These are phyloP conservation scores for Saccharomycopsis guyanensis DNA, from an alignment of 805 yeast genomes.

Conservation along the genomic window DNA sequence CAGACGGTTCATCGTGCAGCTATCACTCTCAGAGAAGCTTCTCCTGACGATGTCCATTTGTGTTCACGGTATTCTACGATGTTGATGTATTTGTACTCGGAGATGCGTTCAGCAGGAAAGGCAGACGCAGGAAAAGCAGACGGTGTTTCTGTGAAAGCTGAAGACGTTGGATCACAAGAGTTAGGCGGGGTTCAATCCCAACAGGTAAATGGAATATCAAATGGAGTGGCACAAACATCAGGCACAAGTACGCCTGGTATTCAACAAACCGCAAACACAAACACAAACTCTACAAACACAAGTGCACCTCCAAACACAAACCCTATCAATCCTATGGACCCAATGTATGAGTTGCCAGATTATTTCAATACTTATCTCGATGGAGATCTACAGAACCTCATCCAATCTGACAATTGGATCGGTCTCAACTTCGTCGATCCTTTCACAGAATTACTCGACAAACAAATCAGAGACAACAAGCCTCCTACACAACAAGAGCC, in stretches of 20 bases:
- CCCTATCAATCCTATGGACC: neutral
- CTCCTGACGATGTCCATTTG: slow-evolving; percentile 84
- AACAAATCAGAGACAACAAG: slow-evolving; percentile 32
- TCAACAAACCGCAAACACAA: no score
- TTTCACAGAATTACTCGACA: slow-evolving; percentile 75
- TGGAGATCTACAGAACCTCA: slow-evolving; percentile 30
- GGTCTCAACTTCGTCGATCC: slow-evolving; percentile 63
- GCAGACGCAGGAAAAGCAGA: neutral
- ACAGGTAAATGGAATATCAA: neutral
- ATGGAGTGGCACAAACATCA: neutral
- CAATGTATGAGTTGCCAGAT: neutral
- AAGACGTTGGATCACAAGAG: no score
- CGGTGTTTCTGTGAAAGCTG: neutral
- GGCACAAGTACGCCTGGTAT: neutral
- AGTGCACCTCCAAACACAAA: neutral
- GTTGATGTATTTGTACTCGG: slow-evolving; percentile 66
- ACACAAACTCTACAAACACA: neutral
- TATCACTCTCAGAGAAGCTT: slow-evolving; percentile 63
- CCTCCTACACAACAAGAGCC: neutral
- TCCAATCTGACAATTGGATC: slow-evolving; percentile 37
- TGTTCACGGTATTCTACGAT: slow-evolving; percentile 75
- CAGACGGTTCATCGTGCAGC: slow-evolving; percentile 66
- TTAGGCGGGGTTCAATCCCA: no score
- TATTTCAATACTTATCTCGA: neutral
- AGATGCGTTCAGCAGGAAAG: slow-evolving; percentile 48